Evolutionary conservation across 2,329 filamentous ascomycete genomes (phyloP).

Genomic region (Albophoma yamanashiensis): DNA sequence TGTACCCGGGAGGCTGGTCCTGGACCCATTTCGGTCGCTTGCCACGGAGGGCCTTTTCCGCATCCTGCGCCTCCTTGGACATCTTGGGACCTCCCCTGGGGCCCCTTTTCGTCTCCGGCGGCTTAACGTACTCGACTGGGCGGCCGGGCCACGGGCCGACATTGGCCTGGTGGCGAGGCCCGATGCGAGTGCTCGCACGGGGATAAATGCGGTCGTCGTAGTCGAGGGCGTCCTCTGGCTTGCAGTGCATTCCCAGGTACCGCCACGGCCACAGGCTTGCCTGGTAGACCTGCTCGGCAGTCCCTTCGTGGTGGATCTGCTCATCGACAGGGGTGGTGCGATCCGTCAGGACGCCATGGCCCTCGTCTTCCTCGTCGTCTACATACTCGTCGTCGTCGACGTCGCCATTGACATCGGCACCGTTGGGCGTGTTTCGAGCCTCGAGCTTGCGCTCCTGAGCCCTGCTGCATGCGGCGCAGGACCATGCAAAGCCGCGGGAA

Average conservation of each 20-base stretch:
- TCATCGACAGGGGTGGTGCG: slow-evolving; percentile 55
- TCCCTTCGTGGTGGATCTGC: slow-evolving; percentile 48
- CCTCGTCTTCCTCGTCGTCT: slow-evolving; percentile 63
- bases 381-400: slow-evolving; percentile 51
- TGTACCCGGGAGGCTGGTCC: slow-evolving; percentile 81
- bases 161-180: slow-evolving; percentile 82
- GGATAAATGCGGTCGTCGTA: slow-evolving; percentile 98
- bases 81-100: slow-evolving; percentile 64
- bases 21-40: slow-evolving; percentile 87
- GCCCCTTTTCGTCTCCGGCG: slow-evolving; percentile 73
- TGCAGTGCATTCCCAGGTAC: slow-evolving; percentile 91
- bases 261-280: slow-evolving; percentile 94
- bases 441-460: slow-evolving; percentile 92
- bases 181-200: slow-evolving; percentile 83
- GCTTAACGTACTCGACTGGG: slow-evolving; percentile 83
- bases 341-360: slow-evolving; percentile 43
- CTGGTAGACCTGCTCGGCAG: slow-evolving; percentile 81
- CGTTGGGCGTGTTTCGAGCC: slow-evolving; percentile 72
- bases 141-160: slow-evolving; percentile 78
- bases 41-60: slow-evolving; percentile 67
- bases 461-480: slow-evolving; percentile 88
- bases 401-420: slow-evolving; percentile 57
- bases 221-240: slow-evolving; percentile 88
- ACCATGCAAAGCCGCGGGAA: slow-evolving; percentile 95
- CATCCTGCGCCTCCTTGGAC: slow-evolving; percentile 74